These are phyloP conservation scores for Colletotrichum cuscutae DNA, from an alignment of 2,329 filamentous ascomycete species.

Conservation along the genomic window DNA sequence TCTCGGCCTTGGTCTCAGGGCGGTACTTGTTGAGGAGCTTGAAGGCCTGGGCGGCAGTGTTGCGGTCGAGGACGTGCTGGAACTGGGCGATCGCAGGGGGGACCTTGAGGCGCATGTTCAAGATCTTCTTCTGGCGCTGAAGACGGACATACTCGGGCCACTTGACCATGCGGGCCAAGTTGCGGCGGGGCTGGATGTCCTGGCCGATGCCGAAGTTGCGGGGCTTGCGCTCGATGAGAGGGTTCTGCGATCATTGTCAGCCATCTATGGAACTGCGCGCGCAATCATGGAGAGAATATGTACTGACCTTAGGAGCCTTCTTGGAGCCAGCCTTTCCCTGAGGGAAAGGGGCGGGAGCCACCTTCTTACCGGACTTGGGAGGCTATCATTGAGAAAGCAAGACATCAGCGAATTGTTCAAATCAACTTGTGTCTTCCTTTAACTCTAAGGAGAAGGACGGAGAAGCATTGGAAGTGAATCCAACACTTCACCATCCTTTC, in stretches of 20 bases:
- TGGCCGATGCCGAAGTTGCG: conserved; percentile 99
- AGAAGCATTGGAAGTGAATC: background rate
- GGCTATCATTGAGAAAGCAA: conserved; percentile 99
- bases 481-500: conserved; percentile 53
- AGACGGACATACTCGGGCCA: conserved; percentile 99
- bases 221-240: conserved; percentile 97
- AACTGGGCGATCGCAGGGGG: conserved; percentile 98
- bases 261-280: conserved; percentile 15
- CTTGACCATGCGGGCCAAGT: conserved; percentile 98
- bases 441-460: conserved; percentile 84
- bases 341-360: conserved; percentile 95
- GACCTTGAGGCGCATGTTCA: conserved; percentile 98
- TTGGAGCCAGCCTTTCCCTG: conserved; percentile 90
- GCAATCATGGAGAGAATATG: background rate
- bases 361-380: conserved; percentile 98
- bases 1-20: conserved; percentile 98
- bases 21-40: conserved; percentile 99
- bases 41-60: conserved; percentile 96
- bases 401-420: conserved; percentile 91
- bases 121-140: conserved; percentile 93
- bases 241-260: conserved; percentile 74
- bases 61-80: conserved; percentile 95
- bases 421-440: conserved; percentile 82
- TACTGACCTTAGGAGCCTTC: conserved; percentile 95
- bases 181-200: conserved; percentile 96